phyloP scores from a whole-genome alignment of 2,329 filamentous ascomycete species.

The Sporothrix variecibatus region DNA sequence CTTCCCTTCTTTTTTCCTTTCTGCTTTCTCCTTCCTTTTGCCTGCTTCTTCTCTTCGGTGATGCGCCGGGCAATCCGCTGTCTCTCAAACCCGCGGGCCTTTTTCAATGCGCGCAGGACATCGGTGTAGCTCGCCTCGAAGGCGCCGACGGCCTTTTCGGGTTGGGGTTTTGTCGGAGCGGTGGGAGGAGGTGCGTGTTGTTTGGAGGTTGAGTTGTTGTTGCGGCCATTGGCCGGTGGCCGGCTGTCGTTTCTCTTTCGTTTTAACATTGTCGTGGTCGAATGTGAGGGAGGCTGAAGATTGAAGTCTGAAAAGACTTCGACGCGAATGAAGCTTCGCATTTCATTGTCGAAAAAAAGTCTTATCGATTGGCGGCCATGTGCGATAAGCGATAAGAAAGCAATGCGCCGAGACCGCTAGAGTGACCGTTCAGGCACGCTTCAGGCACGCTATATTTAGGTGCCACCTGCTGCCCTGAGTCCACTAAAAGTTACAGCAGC shows the following conservation, averaged over 20 bases:
- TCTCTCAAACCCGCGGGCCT: conserved; percentile 73
- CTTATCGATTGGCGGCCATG: neutral
- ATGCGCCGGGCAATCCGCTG: conserved; percentile 70
- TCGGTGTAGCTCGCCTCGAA: conserved; percentile 42
- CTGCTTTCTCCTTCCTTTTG: neutral
- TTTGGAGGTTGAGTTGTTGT: neutral
- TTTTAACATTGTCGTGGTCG: conserved; percentile 52
- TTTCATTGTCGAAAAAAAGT: neutral
- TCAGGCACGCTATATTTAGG: conserved; percentile 3
- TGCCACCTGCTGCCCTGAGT: neutral
- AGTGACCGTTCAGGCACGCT: too few relatives aligned
- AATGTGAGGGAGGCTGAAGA: neutral
- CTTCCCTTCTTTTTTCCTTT: conserved; percentile 15
- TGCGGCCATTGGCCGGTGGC: conserved; percentile 45
- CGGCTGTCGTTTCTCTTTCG: conserved; percentile 54
- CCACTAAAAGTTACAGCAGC: neutral
- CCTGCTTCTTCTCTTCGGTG: conserved; percentile 45
- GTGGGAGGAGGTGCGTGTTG: neutral
- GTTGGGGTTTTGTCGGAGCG: conserved; percentile 17
- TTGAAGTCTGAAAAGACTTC: neutral
- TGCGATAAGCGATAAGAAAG: conserved; percentile 4
- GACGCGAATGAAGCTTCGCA: neutral
- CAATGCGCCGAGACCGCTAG: neutral
- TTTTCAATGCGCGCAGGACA: conserved; percentile 68
- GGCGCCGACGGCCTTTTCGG: conserved; percentile 26